Evolutionary conservation across 2,329 filamentous ascomycete genomes (phyloP), one percentile per base, ranked within the genome.

Genomic region (Tolypocladium guangdongense): DNA sequence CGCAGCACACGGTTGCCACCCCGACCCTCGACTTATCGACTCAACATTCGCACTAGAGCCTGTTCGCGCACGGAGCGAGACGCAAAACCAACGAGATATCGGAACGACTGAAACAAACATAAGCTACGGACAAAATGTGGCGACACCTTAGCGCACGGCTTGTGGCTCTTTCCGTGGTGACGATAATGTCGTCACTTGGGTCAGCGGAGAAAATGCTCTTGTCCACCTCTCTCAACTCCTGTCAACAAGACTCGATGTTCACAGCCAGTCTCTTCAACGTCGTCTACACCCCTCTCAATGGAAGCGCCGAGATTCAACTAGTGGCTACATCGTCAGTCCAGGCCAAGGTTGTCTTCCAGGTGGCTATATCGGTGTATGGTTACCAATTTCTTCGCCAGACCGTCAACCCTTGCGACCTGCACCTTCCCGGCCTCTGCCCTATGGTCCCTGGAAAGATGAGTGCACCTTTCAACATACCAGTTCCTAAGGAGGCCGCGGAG

Each of bases 241-340:
- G 91, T 72, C 87, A 91, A 76, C 75, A 83, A 55, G 85, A 92
- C 70, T 92, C 88, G 27, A 85, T 84, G 64, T 95, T 96, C 70
- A 87, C 87, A 4, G 90, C 91, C 62, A 90, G 86, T 62, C 78
- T 93, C 54, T 96, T 96, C 81, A 86, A 95, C 62, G 87, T 96
- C 68, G 74, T 82, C 58, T 89, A 88, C 70, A 89, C 84, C 1
- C 87, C 88, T 32, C 74, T 78, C 66, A 95, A 95, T 71, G 78
- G 78, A 61, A 84, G 83, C 33, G 76, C 92, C 52, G 74, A 76
- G 51, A 81, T 95, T 68, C 80, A 90, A 64, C 83, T 96, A 60
- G 81, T 87, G 56, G 90, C 88, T 58, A 85, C 90, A 35, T 95
- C 90, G 22, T 80, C 88, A 43, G 87, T 97, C 56, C 80, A 86